Evolutionary conservation across 805 yeast species (phyloP).

Genomic region (Helenozyma baotianmanensis): DNA sequence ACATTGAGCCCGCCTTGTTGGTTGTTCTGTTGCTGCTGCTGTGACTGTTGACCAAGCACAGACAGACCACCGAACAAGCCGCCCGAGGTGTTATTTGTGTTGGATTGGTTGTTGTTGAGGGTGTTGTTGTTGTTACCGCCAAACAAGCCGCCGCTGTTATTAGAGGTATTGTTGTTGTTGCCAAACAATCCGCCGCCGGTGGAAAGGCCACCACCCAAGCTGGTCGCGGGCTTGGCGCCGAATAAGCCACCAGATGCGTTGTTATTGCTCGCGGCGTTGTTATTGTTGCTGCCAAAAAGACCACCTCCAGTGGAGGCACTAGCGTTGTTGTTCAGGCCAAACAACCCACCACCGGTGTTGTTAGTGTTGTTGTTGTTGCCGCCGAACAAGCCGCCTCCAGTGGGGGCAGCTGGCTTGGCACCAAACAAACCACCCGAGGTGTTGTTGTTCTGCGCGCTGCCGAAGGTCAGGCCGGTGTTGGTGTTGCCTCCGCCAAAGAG

Average conservation of each 20-base stretch:
- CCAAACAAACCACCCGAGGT: slow-evolving; percentile 32
- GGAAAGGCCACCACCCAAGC: slow-evolving; percentile 2
- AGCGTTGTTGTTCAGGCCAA: slow-evolving; percentile 28
- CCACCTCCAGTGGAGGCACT: slow-evolving; percentile 13
- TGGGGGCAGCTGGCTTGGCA: slow-evolving; percentile 14
- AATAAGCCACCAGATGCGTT: slow-evolving; percentile 16
- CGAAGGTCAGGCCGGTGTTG: slow-evolving; percentile 9
- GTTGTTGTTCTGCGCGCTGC: slow-evolving; percentile 15
- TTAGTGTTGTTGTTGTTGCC: slow-evolving; percentile 7
- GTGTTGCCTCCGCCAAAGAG: slow-evolving; percentile 12
- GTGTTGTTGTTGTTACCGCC: slow-evolving; percentile 24
- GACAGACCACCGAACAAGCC: slow-evolving; percentile 1
- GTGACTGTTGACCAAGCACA: slow-evolving; percentile 12
- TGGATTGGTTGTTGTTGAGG: slow-evolving; percentile 19
- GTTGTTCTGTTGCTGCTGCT: slow-evolving; percentile 16
- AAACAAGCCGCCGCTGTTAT: slow-evolving; percentile 13
- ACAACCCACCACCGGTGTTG: slow-evolving; percentile 29
- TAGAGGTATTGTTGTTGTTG: slow-evolving; percentile 12
- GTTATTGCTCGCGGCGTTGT: slow-evolving; percentile 11
- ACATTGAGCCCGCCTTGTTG: slow-evolving; percentile 17
- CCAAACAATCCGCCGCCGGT: slow-evolving; percentile 20
- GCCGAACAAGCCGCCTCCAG: slow-evolving; percentile 20
- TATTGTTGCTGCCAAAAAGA: slow-evolving; percentile 27
- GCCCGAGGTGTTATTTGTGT: slow-evolving; percentile 2
- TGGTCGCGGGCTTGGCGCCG: slow-evolving; percentile 11